Conservation (phyloP, 805 yeast genomes). For the Debaryomyces prosopidis region DNA sequence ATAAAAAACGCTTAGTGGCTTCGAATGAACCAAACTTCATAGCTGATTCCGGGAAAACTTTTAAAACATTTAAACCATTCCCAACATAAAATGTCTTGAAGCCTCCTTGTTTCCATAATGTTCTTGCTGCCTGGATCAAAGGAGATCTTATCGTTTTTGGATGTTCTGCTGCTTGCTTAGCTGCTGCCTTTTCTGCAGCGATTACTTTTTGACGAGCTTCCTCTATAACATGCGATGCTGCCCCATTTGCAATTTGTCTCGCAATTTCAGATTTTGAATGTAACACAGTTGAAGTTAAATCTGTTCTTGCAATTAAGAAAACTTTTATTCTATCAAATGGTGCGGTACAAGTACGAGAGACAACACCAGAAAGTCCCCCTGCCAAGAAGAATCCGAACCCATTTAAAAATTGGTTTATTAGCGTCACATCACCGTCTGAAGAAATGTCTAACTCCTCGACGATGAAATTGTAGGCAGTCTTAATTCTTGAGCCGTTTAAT, state of each 20-base stretch:
- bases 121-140: conserved; percentile 72
- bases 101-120: conserved; percentile 88
- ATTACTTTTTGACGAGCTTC: conserved; percentile 32
- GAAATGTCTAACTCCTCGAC: conserved; percentile 78
- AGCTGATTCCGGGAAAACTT: conserved; percentile 96
- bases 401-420: conserved; percentile 72
- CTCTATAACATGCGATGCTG: conserved; percentile 33
- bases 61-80: conserved; percentile 88
- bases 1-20: conserved; percentile 72
- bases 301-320: conserved; percentile 88
- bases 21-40: conserved; percentile 97
- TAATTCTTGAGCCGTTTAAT: conserved; percentile 68
- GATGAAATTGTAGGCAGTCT: conserved; percentile 79
- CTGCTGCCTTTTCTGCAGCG: conserved; percentile 24
- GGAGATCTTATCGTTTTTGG: conserved; percentile 65
- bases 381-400: conserved; percentile 92
- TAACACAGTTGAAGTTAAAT: conserved; percentile 66
- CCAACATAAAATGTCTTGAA: conserved; percentile 88
- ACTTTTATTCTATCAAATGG: conserved; percentile 96
- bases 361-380: conserved; percentile 95
- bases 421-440: conserved; percentile 89
- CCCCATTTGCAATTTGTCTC: conserved; percentile 34
- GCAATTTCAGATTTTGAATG: conserved; percentile 52
- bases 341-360: conserved; percentile 94
- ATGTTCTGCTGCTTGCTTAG: conserved; percentile 34